A percentile compares a stretch with the other conserved stretches of the same genome.
phyloP scores from a whole-genome alignment of 345 rosid species.

The Gossypium arboreum region DNA sequence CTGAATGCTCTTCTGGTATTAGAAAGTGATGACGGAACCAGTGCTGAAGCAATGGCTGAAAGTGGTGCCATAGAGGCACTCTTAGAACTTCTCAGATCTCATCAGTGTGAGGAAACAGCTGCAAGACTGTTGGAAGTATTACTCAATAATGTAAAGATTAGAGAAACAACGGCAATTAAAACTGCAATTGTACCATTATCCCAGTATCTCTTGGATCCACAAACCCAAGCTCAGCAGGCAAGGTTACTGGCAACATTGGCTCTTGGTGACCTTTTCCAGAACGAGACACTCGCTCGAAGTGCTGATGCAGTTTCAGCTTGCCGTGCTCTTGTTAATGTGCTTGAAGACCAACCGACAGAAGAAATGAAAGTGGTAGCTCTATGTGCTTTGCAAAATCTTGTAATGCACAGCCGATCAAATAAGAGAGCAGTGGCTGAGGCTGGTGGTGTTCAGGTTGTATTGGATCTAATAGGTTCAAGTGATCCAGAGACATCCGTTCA shows the following conservation, averaged over 20 bases:
- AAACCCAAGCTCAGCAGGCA: constrained; percentile 96
- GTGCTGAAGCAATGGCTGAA: constrained; percentile 99
- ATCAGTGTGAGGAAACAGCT: constrained; percentile 95
- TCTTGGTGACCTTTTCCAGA: constrained; percentile 96
- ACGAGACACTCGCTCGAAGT: constrained; percentile 88
- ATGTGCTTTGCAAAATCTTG: constrained; percentile 97
- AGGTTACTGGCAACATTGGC: constrained; percentile 90
- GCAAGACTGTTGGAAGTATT: constrained; percentile 91
- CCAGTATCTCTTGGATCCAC: constrained; percentile 96
- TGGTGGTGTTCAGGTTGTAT: constrained; percentile 94
- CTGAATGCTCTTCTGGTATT: constrained; percentile 90
- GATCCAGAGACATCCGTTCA: constrained; percentile 95
- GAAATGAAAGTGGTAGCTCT: constrained; percentile 99
- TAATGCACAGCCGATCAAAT: constrained; percentile 89
- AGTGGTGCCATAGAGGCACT: constrained; percentile 98
- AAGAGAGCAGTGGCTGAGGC: constrained; percentile 99
- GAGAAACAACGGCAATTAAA: constrained; percentile 89
- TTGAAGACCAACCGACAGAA: constrained; percentile 99
- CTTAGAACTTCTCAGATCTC: constrained; percentile 87
- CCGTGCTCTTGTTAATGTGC: constrained; percentile 94
- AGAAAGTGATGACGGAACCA: constrained; percentile 93
- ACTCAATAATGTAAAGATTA: constrained; percentile 91
- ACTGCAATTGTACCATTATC: constrained; percentile 85
- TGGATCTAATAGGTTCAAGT: constrained; percentile 93
- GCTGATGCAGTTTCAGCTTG: constrained; percentile 95